These are phyloP conservation scores for Carnegiea gigantea DNA, from an alignment of 179 eudicot species.

Conservation along the genomic window DNA sequence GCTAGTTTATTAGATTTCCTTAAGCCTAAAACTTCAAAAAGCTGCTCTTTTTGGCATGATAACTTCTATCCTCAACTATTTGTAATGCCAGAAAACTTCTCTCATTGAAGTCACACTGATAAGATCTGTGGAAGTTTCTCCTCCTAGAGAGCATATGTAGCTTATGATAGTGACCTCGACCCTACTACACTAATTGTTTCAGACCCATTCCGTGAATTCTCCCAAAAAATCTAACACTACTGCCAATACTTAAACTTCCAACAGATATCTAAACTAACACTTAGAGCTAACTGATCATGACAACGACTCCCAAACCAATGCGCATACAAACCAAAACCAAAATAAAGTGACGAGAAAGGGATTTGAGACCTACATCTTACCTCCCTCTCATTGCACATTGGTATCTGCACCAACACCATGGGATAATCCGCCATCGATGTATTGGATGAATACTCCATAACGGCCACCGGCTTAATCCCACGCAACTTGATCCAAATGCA, in stretches of 20 bases:
- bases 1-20: background rate
- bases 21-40: background rate
- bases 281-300: background rate
- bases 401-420: slow-evolving; percentile 89
- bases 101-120: too few relatives aligned
- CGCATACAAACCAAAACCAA: background rate
- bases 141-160: too few relatives aligned
- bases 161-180: background rate
- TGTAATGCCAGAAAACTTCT: too few relatives aligned
- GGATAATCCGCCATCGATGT: slow-evolving; percentile 56
- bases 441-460: slow-evolving; percentile 39
- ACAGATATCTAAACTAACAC: background rate
- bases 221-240: background rate
- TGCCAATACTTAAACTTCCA: slow-evolving; percentile 15
- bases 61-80: too few relatives aligned
- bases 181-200: slow-evolving; percentile 1
- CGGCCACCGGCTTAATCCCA: slow-evolving; percentile 63
- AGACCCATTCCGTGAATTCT: background rate
- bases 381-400: slow-evolving; percentile 99
- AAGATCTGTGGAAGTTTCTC: too few relatives aligned
- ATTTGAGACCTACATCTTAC: slow-evolving; percentile 86
- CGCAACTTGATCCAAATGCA: slow-evolving; percentile 74
- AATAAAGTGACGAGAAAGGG: background rate
- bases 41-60: too few relatives aligned
- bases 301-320: background rate